phyloP scores from a whole-genome alignment of 768 basidiomycete genomes.

The Fomitopsis serialis region DNA sequence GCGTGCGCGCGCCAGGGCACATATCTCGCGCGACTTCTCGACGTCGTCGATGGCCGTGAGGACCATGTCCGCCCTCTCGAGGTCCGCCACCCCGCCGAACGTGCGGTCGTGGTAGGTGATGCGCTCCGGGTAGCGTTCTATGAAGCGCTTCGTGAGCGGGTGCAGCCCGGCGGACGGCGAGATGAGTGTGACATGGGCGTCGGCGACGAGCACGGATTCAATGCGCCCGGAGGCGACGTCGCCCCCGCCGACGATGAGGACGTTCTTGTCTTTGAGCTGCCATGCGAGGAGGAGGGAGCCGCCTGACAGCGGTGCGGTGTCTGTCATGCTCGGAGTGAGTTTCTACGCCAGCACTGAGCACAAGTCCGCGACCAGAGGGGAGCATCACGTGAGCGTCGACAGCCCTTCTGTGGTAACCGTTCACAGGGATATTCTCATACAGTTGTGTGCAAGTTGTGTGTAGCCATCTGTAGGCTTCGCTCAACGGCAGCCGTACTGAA shows the following conservation, averaged over 20 bases:
- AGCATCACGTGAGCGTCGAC: too few relatives aligned
- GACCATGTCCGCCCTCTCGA: conserved; percentile 75
- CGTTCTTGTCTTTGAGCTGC: conserved; percentile 80
- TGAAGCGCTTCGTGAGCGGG: conserved; percentile 47
- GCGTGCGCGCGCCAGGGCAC: conserved; percentile 54
- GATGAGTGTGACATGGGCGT: conserved; percentile 74
- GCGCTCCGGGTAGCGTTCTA: conserved; percentile 41
- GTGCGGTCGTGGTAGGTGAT: conserved; percentile 69
- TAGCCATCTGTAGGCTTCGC: too few relatives aligned
- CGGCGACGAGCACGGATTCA: conserved; percentile 77
- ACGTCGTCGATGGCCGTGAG: conserved; percentile 91
- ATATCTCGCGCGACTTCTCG: conserved; percentile 66
- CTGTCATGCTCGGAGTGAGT: background rate
- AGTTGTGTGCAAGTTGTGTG: too few relatives aligned
- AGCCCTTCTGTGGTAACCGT: too few relatives aligned
- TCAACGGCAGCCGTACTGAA: too few relatives aligned
- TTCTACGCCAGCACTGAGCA: too few relatives aligned
- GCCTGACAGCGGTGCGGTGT: conserved; percentile 32
- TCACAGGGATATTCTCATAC: too few relatives aligned
- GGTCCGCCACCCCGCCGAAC: conserved; percentile 62
- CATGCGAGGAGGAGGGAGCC: conserved; percentile 88
- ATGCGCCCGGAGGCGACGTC: conserved; percentile 87
- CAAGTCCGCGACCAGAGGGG: too few relatives aligned
- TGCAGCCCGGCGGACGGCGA: conserved; percentile 66
- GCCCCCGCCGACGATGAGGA: conserved; percentile 93